Conservation (phyloP, 352 stramenopile species). For the Phytophthora fragariae region DNA sequence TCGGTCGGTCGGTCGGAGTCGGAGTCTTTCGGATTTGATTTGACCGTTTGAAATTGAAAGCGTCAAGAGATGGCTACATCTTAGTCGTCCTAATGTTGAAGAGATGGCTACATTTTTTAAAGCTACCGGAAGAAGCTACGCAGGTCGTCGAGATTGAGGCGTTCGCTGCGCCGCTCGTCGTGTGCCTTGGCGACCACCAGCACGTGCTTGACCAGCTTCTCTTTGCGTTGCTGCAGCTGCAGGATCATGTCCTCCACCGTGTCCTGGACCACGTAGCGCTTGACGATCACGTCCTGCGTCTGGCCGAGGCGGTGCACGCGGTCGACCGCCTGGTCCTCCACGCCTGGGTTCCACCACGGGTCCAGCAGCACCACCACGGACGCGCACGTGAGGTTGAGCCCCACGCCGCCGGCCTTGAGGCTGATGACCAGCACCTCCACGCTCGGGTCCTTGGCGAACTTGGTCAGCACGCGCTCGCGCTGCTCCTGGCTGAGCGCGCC, state of each 20-base stretch:
- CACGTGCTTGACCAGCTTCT: constrained; percentile 85
- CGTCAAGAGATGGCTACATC: background rate
- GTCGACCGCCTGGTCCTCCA: constrained; percentile 96
- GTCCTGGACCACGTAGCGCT: constrained; percentile 89
- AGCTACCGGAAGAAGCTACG: constrained; percentile 66
- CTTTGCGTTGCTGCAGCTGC: constrained; percentile 91
- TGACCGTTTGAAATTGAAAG: constrained; percentile 18
- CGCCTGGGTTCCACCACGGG: constrained; percentile 94
- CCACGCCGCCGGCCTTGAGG: constrained; percentile 89
- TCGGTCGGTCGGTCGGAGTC: background rate
- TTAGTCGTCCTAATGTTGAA: background rate
- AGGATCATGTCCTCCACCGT: constrained; percentile 94
- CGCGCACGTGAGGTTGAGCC: constrained; percentile 91
- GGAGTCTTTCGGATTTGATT: too few relatives aligned
- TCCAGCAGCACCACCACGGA: constrained; percentile 92
- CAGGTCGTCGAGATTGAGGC: constrained; percentile 75
- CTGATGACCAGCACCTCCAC: constrained; percentile 89
- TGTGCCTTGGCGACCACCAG: constrained; percentile 60
- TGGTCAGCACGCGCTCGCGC: constrained; percentile 71
- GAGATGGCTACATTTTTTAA: constrained; percentile 16
- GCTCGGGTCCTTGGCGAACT: constrained; percentile 64
- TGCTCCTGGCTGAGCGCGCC: constrained; percentile 74
- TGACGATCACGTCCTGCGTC: constrained; percentile 84
- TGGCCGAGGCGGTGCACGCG: constrained; percentile 92
- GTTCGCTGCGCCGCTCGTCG: constrained; percentile 50